Evolutionary conservation across 1,284 basidiomycete species (phyloP).

Genomic region (Ustilago vetiveriae): DNA sequence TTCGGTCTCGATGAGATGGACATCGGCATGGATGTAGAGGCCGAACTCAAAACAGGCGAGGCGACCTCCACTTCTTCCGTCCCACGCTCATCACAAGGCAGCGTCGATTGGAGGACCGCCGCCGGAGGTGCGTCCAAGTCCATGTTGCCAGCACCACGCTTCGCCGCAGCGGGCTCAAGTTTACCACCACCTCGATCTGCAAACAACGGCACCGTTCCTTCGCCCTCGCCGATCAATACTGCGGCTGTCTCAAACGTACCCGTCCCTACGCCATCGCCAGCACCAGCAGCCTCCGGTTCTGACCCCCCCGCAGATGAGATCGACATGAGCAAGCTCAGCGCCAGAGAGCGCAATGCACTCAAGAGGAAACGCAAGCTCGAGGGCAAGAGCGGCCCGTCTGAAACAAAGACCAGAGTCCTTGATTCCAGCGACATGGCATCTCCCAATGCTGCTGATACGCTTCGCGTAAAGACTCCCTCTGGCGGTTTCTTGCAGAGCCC

Average conservation of each 20-base stretch:
- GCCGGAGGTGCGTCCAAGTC: conserved; percentile 32
- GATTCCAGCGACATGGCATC: conserved; percentile 70
- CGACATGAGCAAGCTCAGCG: conserved; percentile 68
- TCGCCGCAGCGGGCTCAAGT: conserved; percentile 4
- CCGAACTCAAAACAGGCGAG: conserved; percentile 59
- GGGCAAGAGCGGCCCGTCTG: conserved; percentile 69
- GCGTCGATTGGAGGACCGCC: conserved; percentile 45
- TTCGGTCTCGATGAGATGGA: conserved; percentile 77
- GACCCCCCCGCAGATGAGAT: conserved; percentile 48
- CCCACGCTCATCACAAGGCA: conserved; percentile 24
- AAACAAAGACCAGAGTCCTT: conserved; percentile 36
- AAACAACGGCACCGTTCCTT: conserved; percentile 14
- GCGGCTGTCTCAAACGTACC: conserved; percentile 11
- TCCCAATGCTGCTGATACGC: conserved; percentile 9
- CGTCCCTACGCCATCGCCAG: conserved; percentile 25
- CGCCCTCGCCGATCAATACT: conserved; percentile 25
- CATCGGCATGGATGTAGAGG: conserved; percentile 69
- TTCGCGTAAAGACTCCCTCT: conserved; percentile 45
- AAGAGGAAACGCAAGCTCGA: conserved; percentile 90
- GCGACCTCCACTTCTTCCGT: conserved; percentile 6
- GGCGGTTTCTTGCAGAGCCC: conserved; percentile 25
- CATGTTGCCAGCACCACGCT: conserved; percentile 36
- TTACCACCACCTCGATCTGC: conserved; percentile 38
- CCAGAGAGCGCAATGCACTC: conserved; percentile 85
- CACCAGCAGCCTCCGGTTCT: conserved; percentile 9